A percentile compares a stretch with the other conserved stretches of the same genome.
Conservation (phyloP, 306 rosid species). For the Cucurbita argyrosperma region DNA sequence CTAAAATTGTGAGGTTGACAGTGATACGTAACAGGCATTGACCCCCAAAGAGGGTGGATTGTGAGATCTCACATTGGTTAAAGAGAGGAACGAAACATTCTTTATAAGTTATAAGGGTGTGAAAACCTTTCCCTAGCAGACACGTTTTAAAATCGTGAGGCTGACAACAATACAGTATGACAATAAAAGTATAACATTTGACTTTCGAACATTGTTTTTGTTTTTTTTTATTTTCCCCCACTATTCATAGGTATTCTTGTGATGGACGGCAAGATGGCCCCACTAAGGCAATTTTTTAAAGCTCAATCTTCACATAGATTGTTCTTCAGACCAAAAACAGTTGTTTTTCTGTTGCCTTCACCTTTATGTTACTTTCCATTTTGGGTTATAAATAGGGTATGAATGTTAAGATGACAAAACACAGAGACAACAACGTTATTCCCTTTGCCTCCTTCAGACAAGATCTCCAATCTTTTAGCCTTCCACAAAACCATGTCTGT, state of each 20-base stretch:
- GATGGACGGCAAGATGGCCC: not conserved
- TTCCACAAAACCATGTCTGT: not conserved
- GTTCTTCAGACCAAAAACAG: not conserved
- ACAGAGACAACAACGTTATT: not conserved
- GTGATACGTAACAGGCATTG: no score
- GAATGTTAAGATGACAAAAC: not conserved
- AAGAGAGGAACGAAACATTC: no score
- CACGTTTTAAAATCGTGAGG: no score
- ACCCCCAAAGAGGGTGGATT: no score
- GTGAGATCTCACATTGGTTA: no score
- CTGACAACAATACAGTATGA: no score
- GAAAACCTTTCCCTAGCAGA: no score
- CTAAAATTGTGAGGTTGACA: no score
- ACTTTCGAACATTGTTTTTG: not conserved
- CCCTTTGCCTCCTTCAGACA: not conserved
- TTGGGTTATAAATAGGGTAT: not conserved
- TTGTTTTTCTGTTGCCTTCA: not conserved
- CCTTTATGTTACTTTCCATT: not conserved
- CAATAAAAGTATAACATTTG: not conserved
- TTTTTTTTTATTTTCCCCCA: no score
- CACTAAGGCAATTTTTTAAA: not conserved
- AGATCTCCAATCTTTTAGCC: constrained; percentile 1
- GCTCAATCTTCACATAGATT: not conserved
- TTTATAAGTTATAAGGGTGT: no score
- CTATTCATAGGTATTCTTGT: not conserved